phyloP scores from a whole-genome alignment of 345 rosid species.

The Pistacia atlantica region DNA sequence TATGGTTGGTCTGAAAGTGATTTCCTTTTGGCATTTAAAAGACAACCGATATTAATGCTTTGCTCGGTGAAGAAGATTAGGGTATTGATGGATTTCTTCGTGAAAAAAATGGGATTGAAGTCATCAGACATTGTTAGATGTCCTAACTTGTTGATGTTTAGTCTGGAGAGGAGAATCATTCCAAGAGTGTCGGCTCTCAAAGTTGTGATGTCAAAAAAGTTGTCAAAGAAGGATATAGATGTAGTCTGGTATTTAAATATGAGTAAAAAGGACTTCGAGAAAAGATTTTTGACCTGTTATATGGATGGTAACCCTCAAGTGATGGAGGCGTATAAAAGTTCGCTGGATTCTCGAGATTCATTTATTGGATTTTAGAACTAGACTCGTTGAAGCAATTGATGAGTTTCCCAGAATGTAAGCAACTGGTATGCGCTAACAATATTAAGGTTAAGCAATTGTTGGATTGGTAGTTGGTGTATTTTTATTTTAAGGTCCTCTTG shows the following conservation, averaged over 20 bases:
- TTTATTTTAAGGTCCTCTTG: background rate
- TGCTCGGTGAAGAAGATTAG: constrained; percentile 27
- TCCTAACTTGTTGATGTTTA: constrained; percentile 29
- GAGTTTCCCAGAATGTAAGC: background rate
- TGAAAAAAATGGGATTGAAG: constrained; percentile 21
- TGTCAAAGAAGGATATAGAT: constrained; percentile 9
- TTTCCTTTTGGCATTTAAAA: constrained; percentile 30
- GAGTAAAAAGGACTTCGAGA: constrained; percentile 14
- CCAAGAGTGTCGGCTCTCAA: constrained; percentile 32
- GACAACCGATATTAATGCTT: constrained; percentile 25
- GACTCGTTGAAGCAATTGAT: background rate
- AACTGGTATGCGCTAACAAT: background rate
- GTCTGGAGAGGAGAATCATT: constrained; percentile 28
- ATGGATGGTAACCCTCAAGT: constrained; percentile 24
- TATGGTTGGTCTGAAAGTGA: constrained; percentile 35
- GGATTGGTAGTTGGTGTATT: background rate
- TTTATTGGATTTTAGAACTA: background rate
- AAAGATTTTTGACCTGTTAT: constrained; percentile 16
- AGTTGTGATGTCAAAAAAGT: constrained; percentile 26
- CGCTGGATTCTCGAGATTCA: background rate
- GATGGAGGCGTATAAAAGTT: constrained; percentile 20
- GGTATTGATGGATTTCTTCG: constrained; percentile 27
- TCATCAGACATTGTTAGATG: constrained; percentile 24
- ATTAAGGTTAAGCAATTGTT: background rate
- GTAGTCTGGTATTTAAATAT: background rate